Evolutionary conservation across 495 filamentous ascomycete species (phyloP).

Genomic region (Chaetomidium leptoderma): DNA sequence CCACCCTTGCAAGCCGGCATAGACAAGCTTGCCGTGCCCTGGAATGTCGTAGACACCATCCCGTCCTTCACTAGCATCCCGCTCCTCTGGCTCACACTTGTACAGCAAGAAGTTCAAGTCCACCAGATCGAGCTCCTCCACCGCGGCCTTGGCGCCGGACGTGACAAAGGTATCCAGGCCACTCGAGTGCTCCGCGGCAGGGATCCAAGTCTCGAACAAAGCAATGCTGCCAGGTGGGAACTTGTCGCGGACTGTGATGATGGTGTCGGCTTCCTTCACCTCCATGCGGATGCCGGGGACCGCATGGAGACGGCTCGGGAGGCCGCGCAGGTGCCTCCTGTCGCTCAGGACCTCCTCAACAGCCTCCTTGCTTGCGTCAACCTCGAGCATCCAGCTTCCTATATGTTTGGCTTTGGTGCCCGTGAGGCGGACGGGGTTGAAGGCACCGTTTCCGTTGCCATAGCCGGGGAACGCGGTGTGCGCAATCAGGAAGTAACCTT

Average conservation of each 20-base stretch:
- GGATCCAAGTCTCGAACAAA: conserved; percentile 93
- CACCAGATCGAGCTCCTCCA: conserved; percentile 63
- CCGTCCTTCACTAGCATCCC: conserved; percentile 67
- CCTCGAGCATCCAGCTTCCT: conserved; percentile 85
- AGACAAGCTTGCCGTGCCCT: conserved; percentile 75
- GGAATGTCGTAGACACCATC: conserved; percentile 90
- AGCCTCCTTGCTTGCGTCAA: conserved; percentile 63
- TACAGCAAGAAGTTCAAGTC: conserved; percentile 94
- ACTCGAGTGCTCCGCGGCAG: conserved; percentile 68
- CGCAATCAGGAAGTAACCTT: conserved; percentile 90
- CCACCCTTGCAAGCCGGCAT: conserved; percentile 97
- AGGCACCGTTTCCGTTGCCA: conserved; percentile 68
- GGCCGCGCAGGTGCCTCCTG: conserved; percentile 64
- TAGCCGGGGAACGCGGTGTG: conserved; percentile 92
- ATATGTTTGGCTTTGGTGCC: conserved; percentile 73
- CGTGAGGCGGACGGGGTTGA: conserved; percentile 69
- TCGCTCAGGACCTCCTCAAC: conserved; percentile 62
- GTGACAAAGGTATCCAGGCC: conserved; percentile 81
- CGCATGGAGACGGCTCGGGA: conserved; percentile 73
- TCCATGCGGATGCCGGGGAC: conserved; percentile 69
- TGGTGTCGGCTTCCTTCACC: conserved; percentile 61
- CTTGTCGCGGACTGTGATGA: conserved; percentile 70
- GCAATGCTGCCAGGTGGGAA: conserved; percentile 93
- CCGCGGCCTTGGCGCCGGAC: conserved; percentile 73
- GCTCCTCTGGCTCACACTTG: conserved; percentile 87